Conservation (phyloP, 345 rosid species). For the Eucalyptus grandis region DNA sequence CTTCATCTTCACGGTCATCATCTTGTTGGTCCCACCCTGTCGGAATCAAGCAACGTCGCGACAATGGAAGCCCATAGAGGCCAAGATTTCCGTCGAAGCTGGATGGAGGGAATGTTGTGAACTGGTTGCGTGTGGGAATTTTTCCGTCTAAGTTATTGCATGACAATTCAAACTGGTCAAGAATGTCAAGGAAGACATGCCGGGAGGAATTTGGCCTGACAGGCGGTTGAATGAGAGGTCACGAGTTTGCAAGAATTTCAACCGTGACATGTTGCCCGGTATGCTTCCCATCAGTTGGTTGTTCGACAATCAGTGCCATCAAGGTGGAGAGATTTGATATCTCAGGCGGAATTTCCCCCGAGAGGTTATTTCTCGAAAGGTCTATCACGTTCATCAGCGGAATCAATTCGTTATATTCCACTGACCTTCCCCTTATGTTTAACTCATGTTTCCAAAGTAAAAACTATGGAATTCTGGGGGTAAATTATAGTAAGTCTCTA, state of each 20-base stretch:
- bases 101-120: not conserved
- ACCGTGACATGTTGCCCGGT: not conserved
- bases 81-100: not conserved
- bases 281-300: constrained; percentile 5
- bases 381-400: not conserved
- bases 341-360: not conserved
- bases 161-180: constrained; percentile 5
- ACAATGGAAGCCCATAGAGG: constrained; percentile 9
- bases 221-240: constrained; percentile 11
- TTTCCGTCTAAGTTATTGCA: constrained; percentile 6
- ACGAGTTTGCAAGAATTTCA: constrained; percentile 1
- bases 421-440: not conserved
- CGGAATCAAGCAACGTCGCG: not conserved
- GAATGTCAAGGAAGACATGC: not conserved
- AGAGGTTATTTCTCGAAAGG: constrained; percentile 2
- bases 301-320: not conserved
- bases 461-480: not conserved
- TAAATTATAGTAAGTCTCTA: not conserved
- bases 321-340: constrained; percentile 1
- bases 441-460: not conserved
- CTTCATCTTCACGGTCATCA: not conserved
- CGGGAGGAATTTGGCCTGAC: constrained; percentile 4
- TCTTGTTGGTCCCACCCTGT: not conserved
- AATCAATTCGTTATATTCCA: not conserved
- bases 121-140: not conserved